phyloP scores from a whole-genome alignment of 768 basidiomycete species.

The Obba rivulosa region DNA sequence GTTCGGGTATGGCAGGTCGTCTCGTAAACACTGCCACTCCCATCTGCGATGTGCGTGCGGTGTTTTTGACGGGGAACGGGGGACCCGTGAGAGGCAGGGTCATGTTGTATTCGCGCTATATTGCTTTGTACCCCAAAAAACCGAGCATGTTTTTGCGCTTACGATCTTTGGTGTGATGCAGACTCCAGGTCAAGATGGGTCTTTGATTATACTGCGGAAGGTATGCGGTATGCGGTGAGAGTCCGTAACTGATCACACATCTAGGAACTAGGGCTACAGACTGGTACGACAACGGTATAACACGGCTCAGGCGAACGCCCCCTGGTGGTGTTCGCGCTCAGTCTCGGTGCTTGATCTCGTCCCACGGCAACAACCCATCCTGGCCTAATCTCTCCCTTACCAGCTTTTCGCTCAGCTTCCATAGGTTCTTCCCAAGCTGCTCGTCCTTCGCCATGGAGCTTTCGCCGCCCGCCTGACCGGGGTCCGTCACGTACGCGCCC shows the following conservation, averaged over 20 bases:
- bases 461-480: slow-evolving; percentile 17
- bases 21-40: slow-evolving; percentile 24
- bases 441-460: slow-evolving; percentile 18
- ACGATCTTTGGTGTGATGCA: background rate
- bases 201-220: too few relatives aligned
- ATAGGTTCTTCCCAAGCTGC: slow-evolving; percentile 24
- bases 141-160: slow-evolving; percentile 17
- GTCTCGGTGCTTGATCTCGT: background rate
- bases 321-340: too few relatives aligned
- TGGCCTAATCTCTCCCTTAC: slow-evolving; percentile 20
- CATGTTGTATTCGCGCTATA: slow-evolving; percentile 7
- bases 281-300: too few relatives aligned
- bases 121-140: slow-evolving; percentile 19
- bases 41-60: slow-evolving; percentile 2
- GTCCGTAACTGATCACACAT: too few relatives aligned
- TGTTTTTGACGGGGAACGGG: slow-evolving; percentile 1
- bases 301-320: too few relatives aligned
- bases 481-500: slow-evolving; percentile 23
- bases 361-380: slow-evolving; percentile 21
- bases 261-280: too few relatives aligned
- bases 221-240: too few relatives aligned
- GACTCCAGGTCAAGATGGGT: too few relatives aligned
- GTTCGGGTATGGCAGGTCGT: slow-evolving; percentile 90
- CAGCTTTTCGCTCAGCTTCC: slow-evolving; percentile 26
- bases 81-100: background rate